Evolutionary conservation across 1,284 basidiomycete genomes (phyloP).

Genomic region (Puccinia novopanici): DNA sequence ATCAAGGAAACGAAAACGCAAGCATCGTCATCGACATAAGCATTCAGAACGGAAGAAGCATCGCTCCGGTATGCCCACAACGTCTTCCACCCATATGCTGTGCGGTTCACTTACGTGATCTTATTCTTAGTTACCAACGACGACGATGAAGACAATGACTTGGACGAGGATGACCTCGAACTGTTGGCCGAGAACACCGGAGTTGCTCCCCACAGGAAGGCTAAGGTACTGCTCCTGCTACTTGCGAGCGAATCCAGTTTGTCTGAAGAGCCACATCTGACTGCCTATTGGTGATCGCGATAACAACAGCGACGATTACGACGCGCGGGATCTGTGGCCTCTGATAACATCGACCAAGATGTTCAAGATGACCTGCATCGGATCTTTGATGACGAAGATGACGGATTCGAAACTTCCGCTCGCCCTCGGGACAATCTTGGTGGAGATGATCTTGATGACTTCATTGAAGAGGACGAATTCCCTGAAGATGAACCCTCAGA

Average conservation of each 20-base stretch:
- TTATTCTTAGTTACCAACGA: slow-evolving; percentile 34
- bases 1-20: slow-evolving; percentile 39
- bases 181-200: slow-evolving; percentile 94
- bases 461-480: slow-evolving; percentile 51
- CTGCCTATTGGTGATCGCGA: slow-evolving; percentile 60
- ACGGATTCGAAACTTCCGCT: slow-evolving; percentile 14
- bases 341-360: slow-evolving; percentile 66
- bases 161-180: slow-evolving; percentile 94
- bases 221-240: slow-evolving; percentile 50
- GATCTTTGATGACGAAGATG: slow-evolving; percentile 49
- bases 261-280: background rate
- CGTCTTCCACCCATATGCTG: background rate
- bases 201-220: slow-evolving; percentile 59
- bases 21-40: slow-evolving; percentile 41
- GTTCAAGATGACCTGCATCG: slow-evolving; percentile 52
- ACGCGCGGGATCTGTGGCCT: slow-evolving; percentile 68
- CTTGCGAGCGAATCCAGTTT: background rate
- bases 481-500: slow-evolving; percentile 40
- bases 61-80: slow-evolving; percentile 36
- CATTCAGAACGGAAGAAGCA: slow-evolving; percentile 49
- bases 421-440: slow-evolving; percentile 36
- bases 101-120: background rate
- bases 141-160: slow-evolving; percentile 66
- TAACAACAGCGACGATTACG: slow-evolving; percentile 59
- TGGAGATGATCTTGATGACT: slow-evolving; percentile 49